phyloP scores from a whole-genome alignment of 192 early-diverging fungal species.

The Coemansia sp. region DNA sequence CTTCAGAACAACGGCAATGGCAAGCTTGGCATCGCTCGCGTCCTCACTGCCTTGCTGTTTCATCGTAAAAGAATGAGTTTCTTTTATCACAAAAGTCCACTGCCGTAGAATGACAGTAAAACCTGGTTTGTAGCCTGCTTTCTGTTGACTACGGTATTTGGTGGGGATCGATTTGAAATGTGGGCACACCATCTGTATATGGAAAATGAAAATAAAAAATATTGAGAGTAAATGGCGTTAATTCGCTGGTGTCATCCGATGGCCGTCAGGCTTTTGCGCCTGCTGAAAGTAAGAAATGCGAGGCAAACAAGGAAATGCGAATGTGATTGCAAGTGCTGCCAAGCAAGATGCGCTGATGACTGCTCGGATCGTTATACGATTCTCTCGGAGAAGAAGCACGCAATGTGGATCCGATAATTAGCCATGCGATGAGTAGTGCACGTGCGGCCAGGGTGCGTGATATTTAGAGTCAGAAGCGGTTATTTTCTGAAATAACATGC shows the following conservation, averaged over 20 bases:
- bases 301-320: background rate
- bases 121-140: background rate
- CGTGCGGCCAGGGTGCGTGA: slow-evolving; percentile 2
- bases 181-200: too few relatives aligned
- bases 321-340: background rate
- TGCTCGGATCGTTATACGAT: background rate
- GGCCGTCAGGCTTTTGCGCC: background rate
- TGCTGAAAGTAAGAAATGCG: background rate
- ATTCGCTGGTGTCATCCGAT: slow-evolving; percentile 1
- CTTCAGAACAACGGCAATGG: background rate
- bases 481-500: background rate
- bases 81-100: background rate
- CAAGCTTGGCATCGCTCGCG: background rate
- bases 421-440: background rate
- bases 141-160: background rate
- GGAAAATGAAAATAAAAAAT: background rate
- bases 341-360: background rate
- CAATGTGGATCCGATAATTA: background rate
- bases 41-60: background rate
- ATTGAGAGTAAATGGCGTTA: background rate
- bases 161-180: background rate
- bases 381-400: background rate
- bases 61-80: background rate
- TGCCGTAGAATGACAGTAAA: background rate
- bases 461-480: background rate